Evolutionary conservation across 2,329 filamentous ascomycete species (phyloP), one percentile per base, ranked within the genome.

Genomic region (Parastagonospora nodorum): DNA sequence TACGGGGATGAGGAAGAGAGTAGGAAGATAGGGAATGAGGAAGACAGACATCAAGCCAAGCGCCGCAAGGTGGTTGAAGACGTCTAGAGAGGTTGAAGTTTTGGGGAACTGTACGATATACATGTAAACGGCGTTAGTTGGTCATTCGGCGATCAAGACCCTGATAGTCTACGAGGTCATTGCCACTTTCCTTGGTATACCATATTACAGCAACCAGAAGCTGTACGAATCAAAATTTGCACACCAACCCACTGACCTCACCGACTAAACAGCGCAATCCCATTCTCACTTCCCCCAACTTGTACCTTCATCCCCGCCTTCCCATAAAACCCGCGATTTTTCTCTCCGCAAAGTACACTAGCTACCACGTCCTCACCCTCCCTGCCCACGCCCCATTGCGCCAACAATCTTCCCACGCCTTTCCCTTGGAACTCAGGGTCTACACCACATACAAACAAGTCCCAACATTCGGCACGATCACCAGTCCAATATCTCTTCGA

Each of bases 321-420:
- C 7, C 36, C 50, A 45, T 69, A 67, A 35, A 69, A 68, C 1
- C 59, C 61, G 4, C 66, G 51, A 29, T 68, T 69, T 53, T 66
- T 67, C 45, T 67, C 63, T 1, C 66, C 67, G n/a, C 63, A 67
- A 1, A 69, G 37, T 4, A 68, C 67, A 36, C 67, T 68, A 2
- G 63, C 60, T 15, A 59, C 57, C 2, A 54, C 49, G 9, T 45
- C 62, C 8, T 69, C 51, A 7, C 58, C 67, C 36, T 74, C 61
- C 32, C 59, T 55, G 55, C 73, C n/a, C 73, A 68, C 68, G 6
- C 76, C 74, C 69, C 73, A 77, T 16, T 67, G 57, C 28, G 76
- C 64, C 27, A 77, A 59, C 31, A 74, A 58, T 30, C 63, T 65
- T 1, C 74, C 75, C 1, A 71, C 63, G 3, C 75, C 75, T 30